phyloP scores from a whole-genome alignment of 2,329 filamentous ascomycete species.

The Curvularia sp. region DNA sequence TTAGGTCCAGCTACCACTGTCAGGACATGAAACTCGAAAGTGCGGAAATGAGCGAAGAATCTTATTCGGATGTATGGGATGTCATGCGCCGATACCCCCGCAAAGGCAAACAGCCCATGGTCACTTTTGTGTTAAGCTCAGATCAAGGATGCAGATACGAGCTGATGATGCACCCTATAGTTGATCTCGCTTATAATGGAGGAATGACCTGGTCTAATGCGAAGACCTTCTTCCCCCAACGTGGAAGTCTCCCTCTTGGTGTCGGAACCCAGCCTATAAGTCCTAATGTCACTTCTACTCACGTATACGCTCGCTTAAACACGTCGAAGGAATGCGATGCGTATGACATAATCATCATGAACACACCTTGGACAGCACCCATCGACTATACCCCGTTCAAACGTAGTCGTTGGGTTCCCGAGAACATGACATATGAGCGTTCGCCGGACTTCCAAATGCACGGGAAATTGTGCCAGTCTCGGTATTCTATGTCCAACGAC shows the following conservation, averaged over 20 bases:
- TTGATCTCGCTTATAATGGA: too few relatives aligned
- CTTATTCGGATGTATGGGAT: background rate
- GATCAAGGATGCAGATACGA: too few relatives aligned
- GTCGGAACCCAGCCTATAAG: too few relatives aligned
- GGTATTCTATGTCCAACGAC: slow-evolving; percentile 3
- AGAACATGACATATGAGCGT: slow-evolving; percentile 17
- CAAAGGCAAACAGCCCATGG: slow-evolving; percentile 27
- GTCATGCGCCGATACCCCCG: slow-evolving; percentile 10
- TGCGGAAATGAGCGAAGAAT: too few relatives aligned
- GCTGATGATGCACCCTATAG: too few relatives aligned
- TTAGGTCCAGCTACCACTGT: background rate
- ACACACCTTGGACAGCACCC: slow-evolving; percentile 25
- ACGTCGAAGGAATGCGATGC: slow-evolving; percentile 20
- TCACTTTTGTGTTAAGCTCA: slow-evolving; percentile 17
- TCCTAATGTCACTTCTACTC: slow-evolving; percentile 1
- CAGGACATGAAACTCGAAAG: background rate
- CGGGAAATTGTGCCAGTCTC: slow-evolving; percentile 16
- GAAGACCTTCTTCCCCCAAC: too few relatives aligned
- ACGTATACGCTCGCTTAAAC: slow-evolving; percentile 20
- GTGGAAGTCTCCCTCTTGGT: too few relatives aligned
- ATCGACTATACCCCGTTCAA: background rate
- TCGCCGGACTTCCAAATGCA: slow-evolving; percentile 24
- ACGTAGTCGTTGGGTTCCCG: background rate
- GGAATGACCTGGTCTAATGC: too few relatives aligned
- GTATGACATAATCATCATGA: slow-evolving; percentile 26